phyloP scores from a whole-genome alignment of 805 yeast species.

The Myxozyma vanderwaltii region DNA sequence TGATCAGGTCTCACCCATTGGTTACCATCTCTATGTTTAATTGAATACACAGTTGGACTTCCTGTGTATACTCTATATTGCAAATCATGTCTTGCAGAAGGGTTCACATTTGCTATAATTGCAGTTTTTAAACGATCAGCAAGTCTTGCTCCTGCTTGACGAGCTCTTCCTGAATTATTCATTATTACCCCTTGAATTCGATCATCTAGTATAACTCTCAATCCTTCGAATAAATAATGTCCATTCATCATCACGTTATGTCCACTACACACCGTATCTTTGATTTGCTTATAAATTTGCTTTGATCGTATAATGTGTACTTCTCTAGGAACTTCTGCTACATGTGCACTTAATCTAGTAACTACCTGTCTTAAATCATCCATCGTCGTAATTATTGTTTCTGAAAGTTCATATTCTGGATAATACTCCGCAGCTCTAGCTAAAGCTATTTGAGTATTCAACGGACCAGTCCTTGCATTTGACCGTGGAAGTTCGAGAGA shows the following conservation, averaged over 20 bases:
- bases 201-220: constrained; percentile 9
- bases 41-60: constrained; percentile 6
- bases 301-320: constrained; percentile 2
- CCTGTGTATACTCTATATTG: constrained; percentile 14
- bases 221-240: constrained; percentile 9
- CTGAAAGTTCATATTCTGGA: neutral
- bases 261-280: constrained; percentile 5
- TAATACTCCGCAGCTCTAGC: constrained; percentile 3
- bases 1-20: constrained; percentile 14
- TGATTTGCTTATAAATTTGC: neutral
- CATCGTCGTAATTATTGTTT: neutral
- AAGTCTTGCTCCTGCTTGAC: constrained; percentile 3
- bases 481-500: neutral
- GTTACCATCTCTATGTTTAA: constrained; percentile 6
- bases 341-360: neutral
- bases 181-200: constrained; percentile 7
- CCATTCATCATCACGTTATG: constrained; percentile 12
- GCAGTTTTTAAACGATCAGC: constrained; percentile 12
- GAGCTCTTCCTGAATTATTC: constrained; percentile 6
- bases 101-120: constrained; percentile 4
- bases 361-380: constrained; percentile 1
- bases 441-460: neutral
- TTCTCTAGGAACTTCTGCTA: constrained; percentile 9
- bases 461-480: neutral
- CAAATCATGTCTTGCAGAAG: constrained; percentile 9